Evolutionary conservation across 805 yeast genomes (phyloP).

Genomic region (Candida awuae): DNA sequence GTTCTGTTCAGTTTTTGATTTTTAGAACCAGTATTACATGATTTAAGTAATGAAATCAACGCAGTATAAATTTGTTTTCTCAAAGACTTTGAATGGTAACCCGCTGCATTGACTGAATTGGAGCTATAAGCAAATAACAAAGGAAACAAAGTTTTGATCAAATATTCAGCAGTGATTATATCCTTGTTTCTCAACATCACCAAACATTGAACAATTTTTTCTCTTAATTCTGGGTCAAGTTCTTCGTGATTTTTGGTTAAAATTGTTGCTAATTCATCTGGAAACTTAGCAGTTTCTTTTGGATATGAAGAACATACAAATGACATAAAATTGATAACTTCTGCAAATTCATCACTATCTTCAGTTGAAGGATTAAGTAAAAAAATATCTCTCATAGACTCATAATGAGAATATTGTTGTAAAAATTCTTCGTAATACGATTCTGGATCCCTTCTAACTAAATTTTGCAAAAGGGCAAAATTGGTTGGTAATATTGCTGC

Average conservation of each 20-base stretch:
- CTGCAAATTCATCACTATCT: slow-evolving; percentile 63
- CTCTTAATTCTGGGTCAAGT: slow-evolving; percentile 77
- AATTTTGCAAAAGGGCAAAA: slow-evolving; percentile 82
- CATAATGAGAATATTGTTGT: slow-evolving; percentile 89
- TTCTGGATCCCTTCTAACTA: slow-evolving; percentile 88
- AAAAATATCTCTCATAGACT: slow-evolving; percentile 81
- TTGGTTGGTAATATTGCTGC: slow-evolving; percentile 91
- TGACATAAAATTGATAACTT: slow-evolving; percentile 80
- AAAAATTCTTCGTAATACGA: slow-evolving; percentile 91
- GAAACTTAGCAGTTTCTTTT: slow-evolving; percentile 76
- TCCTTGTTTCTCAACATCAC: slow-evolving; percentile 86
- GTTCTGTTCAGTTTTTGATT: slow-evolving; percentile 84
- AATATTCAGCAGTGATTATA: slow-evolving; percentile 65
- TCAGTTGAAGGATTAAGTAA: slow-evolving; percentile 59
- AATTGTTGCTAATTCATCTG: slow-evolving; percentile 66
- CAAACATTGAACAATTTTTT: slow-evolving; percentile 82
- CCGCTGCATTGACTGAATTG: slow-evolving; percentile 36
- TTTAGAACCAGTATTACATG: slow-evolving; percentile 80
- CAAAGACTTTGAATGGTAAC: slow-evolving; percentile 69
- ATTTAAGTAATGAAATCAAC: slow-evolving; percentile 66
- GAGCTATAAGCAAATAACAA: slow-evolving; percentile 62
- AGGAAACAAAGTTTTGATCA: slow-evolving; percentile 86
- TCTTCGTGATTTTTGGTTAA: slow-evolving; percentile 71
- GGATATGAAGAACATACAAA: slow-evolving; percentile 91
- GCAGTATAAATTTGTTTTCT: slow-evolving; percentile 78